Percentiles rank a stretch among this genome's conserved stretches.
phyloP scores from a whole-genome alignment of 2,329 filamentous ascomycete genomes.

The Stachybotrys chlorohalonatus region DNA sequence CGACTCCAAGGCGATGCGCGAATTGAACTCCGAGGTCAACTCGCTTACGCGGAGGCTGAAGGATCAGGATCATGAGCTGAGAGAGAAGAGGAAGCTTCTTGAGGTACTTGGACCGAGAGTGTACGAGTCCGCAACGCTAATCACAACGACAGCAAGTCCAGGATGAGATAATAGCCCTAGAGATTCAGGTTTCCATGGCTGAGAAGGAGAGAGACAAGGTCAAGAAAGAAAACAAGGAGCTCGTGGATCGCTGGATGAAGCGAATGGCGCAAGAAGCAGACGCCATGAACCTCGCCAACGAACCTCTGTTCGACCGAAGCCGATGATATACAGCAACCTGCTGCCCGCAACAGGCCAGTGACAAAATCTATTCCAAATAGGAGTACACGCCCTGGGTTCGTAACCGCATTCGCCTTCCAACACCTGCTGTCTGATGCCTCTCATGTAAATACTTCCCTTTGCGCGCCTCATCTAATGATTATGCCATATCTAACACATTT shows the following conservation, averaged over 20 bases:
- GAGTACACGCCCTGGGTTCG: not conserved
- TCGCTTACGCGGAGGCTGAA: conserved; percentile 57
- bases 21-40: conserved; percentile 53
- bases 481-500: conserved; percentile 9
- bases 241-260: conserved; percentile 87
- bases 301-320: conserved; percentile 26
- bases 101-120: conserved; percentile 40
- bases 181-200: conserved; percentile 78
- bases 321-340: conserved; percentile 8
- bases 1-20: conserved; percentile 52
- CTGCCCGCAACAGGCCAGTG: not conserved
- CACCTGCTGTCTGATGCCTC: conserved; percentile 4
- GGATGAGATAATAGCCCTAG: conserved; percentile 83
- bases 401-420: conserved; percentile 9
- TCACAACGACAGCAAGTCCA: conserved; percentile 57
- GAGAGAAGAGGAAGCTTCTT: conserved; percentile 73
- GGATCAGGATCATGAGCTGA: conserved; percentile 79
- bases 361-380: not conserved
- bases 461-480: conserved; percentile 3
- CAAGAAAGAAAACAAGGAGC: conserved; percentile 74
- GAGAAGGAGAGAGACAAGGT: conserved; percentile 68
- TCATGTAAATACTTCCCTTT: not conserved
- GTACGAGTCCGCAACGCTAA: conserved; percentile 5
- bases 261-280: conserved; percentile 80
- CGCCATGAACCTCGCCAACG: conserved; percentile 66